These are phyloP conservation scores for Vicia faba DNA, from an alignment of 306 rosid species.

Conservation along the genomic window DNA sequence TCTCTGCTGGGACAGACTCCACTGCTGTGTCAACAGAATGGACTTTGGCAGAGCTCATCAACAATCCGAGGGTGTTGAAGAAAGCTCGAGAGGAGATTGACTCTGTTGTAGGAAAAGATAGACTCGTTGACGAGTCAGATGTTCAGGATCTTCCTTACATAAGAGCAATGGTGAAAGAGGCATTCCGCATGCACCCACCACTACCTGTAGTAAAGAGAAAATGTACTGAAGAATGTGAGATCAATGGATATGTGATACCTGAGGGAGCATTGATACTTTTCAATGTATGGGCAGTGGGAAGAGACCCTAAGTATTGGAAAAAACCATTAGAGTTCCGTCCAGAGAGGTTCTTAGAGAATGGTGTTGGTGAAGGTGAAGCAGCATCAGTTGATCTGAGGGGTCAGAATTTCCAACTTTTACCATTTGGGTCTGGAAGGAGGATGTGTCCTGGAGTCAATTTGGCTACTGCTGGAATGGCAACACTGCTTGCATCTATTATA, in stretches of 20 bases:
- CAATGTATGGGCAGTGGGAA: slow-evolving; percentile 53
- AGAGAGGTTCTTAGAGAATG: slow-evolving; percentile 32
- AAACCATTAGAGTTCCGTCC: slow-evolving; percentile 49
- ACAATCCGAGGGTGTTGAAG: slow-evolving; percentile 47
- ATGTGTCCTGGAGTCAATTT: slow-evolving; percentile 51
- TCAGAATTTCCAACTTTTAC: slow-evolving; percentile 42
- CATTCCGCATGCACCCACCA: slow-evolving; percentile 61
- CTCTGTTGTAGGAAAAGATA: slow-evolving; percentile 42
- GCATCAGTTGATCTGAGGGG: slow-evolving; percentile 37
- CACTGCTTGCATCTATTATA: slow-evolving; percentile 46
- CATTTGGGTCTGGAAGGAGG: slow-evolving; percentile 66
- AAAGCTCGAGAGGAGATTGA: slow-evolving; percentile 51
- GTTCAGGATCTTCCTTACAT: slow-evolving; percentile 52
- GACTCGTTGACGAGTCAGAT: slow-evolving; percentile 50
- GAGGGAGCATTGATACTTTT: slow-evolving; percentile 40
- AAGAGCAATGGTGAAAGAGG: slow-evolving; percentile 57
- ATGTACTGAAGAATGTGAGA: slow-evolving; percentile 40
- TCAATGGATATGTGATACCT: slow-evolving; percentile 45
- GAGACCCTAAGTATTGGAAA: slow-evolving; percentile 57
- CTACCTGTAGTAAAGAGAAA: slow-evolving; percentile 44
- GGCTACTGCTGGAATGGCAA: slow-evolving; percentile 48
- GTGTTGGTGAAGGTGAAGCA: neutral
- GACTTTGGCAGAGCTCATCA: slow-evolving; percentile 54
- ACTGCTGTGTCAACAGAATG: slow-evolving; percentile 44
- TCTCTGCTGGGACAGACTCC: slow-evolving; percentile 47